Percentiles rank a stretch among this genome's conserved stretches.
phyloP scores from a whole-genome alignment of 805 yeast species.

The Saccharomycopsis sp. region DNA sequence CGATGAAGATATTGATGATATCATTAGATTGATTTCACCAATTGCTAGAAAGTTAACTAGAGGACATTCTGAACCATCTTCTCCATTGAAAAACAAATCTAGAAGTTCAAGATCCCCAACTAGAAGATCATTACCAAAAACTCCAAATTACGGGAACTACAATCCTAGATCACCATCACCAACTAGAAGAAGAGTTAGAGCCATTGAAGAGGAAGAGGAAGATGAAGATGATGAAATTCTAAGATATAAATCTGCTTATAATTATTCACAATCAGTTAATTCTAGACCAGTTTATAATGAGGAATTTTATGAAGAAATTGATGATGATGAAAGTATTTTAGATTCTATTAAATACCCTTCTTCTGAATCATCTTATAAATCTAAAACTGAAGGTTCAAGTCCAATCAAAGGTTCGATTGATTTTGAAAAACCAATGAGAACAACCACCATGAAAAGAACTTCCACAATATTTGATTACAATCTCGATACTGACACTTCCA shows the following conservation, averaged over 20 bases:
- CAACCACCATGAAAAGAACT: slow-evolving; percentile 7
- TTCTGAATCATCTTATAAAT: neutral
- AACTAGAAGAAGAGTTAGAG: neutral
- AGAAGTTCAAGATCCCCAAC: neutral
- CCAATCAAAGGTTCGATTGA: neutral
- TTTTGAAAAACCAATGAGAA: neutral
- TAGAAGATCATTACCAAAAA: neutral
- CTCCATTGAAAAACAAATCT: slow-evolving; percentile 4
- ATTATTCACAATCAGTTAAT: slow-evolving; percentile 12
- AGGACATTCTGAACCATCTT: slow-evolving; percentile 4
- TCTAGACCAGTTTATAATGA: neutral
- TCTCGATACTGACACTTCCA: slow-evolving; percentile 3
- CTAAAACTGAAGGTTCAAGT: neutral
- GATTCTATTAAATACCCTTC: neutral
- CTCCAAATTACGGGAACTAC: neutral
- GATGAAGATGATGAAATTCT: slow-evolving; percentile 7
- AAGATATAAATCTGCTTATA: slow-evolving; percentile 16
- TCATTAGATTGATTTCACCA: slow-evolving; percentile 14
- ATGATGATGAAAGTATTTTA: neutral
- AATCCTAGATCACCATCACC: neutral
- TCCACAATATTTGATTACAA: slow-evolving; percentile 16
- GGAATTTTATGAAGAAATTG: neutral
- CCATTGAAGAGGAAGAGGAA: no score
- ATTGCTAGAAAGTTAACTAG: slow-evolving; percentile 11
- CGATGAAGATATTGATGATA: slow-evolving; percentile 15